Conservation (phyloP, 73 alveolate species). For the Symbiodinium natans region DNA sequence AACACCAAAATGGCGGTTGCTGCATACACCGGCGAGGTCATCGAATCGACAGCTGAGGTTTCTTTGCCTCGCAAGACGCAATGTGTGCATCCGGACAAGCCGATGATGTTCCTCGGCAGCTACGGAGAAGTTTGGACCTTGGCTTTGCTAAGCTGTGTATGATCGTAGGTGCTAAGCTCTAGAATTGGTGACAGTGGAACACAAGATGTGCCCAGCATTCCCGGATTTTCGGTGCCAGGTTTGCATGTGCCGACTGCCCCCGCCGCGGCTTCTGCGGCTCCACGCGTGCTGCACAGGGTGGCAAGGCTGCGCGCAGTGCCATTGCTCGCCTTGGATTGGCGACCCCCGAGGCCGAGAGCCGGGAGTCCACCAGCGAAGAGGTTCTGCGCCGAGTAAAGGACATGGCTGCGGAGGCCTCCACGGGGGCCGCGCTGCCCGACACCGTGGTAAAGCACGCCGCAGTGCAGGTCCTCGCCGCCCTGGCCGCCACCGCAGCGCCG, state of each 20-base stretch:
- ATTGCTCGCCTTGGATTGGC: constrained; percentile 55
- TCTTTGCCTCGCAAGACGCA: not conserved
- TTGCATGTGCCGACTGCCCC: constrained; percentile 93
- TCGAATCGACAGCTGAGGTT: not conserved
- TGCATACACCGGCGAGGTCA: constrained; percentile 46
- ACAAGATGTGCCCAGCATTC: not conserved
- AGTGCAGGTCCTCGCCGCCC: constrained; percentile 28
- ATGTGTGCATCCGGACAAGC: constrained; percentile 12
- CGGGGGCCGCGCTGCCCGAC: constrained; percentile 40
- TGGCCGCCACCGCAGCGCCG: constrained; percentile 67
- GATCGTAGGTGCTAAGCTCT: too few relatives aligned
- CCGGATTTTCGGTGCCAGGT: constrained; percentile 21
- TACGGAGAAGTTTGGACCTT: not conserved
- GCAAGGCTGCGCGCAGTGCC: constrained; percentile 18
- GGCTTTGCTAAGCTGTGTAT: too few relatives aligned
- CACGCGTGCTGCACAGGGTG: not conserved
- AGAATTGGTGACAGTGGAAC: too few relatives aligned
- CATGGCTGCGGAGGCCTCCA: constrained; percentile 40
- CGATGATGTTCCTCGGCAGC: constrained; percentile 8
- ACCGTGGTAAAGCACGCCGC: constrained; percentile 44
- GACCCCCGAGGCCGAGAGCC: not conserved
- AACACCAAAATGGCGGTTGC: constrained; percentile 52
- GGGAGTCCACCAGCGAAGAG: constrained; percentile 26
- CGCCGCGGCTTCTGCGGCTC: constrained; percentile 92
- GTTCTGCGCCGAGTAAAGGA: constrained; percentile 57